Conservation (phyloP, 495 filamentous ascomycete genomes). For the Diplogelasinospora grovesii region DNA sequence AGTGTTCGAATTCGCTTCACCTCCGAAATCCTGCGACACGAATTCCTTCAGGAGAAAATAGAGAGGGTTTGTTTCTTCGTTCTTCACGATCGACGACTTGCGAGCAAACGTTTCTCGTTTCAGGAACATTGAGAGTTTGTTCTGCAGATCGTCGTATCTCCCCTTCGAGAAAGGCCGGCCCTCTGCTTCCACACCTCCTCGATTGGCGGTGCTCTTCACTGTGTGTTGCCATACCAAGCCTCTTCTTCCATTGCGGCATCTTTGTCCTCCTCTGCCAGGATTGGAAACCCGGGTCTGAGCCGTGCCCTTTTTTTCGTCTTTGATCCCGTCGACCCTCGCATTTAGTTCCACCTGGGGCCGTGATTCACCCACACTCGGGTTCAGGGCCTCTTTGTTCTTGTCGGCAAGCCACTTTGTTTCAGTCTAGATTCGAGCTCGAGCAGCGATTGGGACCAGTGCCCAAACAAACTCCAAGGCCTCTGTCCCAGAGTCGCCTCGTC, state of each 20-base stretch:
- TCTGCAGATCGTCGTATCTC: conserved; percentile 24
- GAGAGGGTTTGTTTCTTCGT: conserved; percentile 19
- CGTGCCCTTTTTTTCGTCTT: conserved; percentile 1
- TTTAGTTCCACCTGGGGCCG: too few species aligned
- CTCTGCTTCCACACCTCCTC: conserved; percentile 19
- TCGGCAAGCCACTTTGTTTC: too few species aligned
- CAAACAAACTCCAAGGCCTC: too few species aligned
- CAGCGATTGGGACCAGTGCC: too few species aligned
- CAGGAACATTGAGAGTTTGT: conserved; percentile 22
- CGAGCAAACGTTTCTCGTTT: conserved; percentile 15
- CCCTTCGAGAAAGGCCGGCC: conserved; percentile 22
- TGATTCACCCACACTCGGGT: too few species aligned
- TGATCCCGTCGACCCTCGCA: too few species aligned
- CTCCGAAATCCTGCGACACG: conserved; percentile 28
- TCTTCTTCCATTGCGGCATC: background rate
- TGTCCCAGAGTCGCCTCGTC: too few species aligned
- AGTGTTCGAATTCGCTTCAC: conserved; percentile 12
- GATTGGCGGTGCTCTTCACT: conserved; percentile 3
- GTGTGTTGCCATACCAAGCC: background rate
- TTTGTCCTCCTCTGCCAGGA: too few species aligned
- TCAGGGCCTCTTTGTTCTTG: too few species aligned
- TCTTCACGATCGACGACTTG: conserved; percentile 16
- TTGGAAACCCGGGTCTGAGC: background rate
- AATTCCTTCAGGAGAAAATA: conserved; percentile 15
- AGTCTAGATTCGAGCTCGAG: too few species aligned